Conservation (phyloP, 2,329 filamentous ascomycete species). For the Claviceps sorghi region DNA sequence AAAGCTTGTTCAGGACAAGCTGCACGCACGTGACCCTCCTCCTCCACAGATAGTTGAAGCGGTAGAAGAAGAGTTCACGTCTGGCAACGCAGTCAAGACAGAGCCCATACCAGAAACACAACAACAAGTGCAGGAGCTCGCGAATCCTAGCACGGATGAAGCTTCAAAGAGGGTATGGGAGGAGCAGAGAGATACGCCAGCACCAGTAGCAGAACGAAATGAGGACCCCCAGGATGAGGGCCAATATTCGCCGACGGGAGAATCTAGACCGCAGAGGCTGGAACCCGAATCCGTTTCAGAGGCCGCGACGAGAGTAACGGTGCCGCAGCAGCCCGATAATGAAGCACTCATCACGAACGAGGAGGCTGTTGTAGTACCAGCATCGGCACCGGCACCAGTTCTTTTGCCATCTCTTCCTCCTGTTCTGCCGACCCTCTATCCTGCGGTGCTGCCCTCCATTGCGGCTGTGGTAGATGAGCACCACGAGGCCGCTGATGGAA, state of each 20-base stretch:
- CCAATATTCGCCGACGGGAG: slow-evolving; percentile 1
- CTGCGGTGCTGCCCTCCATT: not conserved
- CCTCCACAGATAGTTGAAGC: not conserved
- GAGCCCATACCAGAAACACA: slow-evolving; percentile 9
- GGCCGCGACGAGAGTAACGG: not conserved
- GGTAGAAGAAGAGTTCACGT: not conserved
- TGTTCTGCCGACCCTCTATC: not conserved
- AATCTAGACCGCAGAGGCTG: not conserved
- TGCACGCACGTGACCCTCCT: not conserved
- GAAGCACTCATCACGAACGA: not conserved
- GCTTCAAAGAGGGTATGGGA: not conserved
- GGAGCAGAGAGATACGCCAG: slow-evolving; percentile 3
- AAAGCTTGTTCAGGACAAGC: not conserved
- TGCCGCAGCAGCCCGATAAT: not conserved
- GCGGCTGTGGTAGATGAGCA: not conserved
- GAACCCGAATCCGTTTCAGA: not conserved
- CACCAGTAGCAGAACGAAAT: slow-evolving; percentile 5
- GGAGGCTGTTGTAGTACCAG: not conserved
- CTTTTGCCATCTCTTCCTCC: not conserved
- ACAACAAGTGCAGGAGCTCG: slow-evolving; percentile 19
- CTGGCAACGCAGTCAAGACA: not conserved
- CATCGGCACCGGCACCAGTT: not conserved
- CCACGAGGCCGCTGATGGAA: not conserved
- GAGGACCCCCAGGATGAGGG: slow-evolving; percentile 6
- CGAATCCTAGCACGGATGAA: not conserved